Evolutionary conservation across 805 yeast genomes (phyloP).

Genomic region (Cyberlindnera suaveolens): DNA sequence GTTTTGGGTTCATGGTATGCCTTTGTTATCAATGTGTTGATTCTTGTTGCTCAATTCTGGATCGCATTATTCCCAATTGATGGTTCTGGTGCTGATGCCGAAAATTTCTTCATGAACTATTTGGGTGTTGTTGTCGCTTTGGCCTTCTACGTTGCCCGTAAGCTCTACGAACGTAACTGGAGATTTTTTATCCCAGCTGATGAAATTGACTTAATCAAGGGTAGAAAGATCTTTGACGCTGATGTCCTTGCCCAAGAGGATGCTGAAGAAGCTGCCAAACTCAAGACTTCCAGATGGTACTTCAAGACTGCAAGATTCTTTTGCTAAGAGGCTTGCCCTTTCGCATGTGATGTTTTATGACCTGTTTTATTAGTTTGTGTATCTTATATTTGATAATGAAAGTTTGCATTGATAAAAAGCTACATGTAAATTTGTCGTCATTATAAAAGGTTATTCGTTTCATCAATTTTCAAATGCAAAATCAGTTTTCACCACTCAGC

Average conservation of each 20-base stretch:
- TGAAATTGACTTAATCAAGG: constrained; percentile 40
- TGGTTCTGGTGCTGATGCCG: constrained; percentile 30
- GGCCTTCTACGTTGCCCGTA: constrained; percentile 45
- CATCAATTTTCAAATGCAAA: not conserved
- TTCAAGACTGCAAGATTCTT: constrained; percentile 17
- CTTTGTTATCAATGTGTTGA: constrained; percentile 39
- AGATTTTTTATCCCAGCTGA: constrained; percentile 28
- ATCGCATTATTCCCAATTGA: constrained; percentile 58
- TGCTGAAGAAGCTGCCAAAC: constrained; percentile 27
- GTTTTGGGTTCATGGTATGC: constrained; percentile 49
- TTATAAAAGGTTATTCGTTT: not conserved
- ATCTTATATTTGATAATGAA: not conserved
- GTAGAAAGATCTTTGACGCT: constrained; percentile 38
- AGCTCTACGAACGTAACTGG: constrained; percentile 36
- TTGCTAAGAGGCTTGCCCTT: not conserved
- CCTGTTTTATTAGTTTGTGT: too few relatives aligned
- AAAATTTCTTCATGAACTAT: constrained; percentile 47
- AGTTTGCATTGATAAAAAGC: not conserved
- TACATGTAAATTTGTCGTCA: not conserved
- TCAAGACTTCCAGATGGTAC: constrained; percentile 15
- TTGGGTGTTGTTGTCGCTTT: constrained; percentile 40
- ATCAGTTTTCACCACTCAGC: constrained; percentile 4
- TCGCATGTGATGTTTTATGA: too few relatives aligned
- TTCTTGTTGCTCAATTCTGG: constrained; percentile 59
- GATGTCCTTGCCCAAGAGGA: constrained; percentile 35